Conservation (phyloP, 2,329 filamentous ascomycete species). For the Aspergillus eucalypticola region DNA sequence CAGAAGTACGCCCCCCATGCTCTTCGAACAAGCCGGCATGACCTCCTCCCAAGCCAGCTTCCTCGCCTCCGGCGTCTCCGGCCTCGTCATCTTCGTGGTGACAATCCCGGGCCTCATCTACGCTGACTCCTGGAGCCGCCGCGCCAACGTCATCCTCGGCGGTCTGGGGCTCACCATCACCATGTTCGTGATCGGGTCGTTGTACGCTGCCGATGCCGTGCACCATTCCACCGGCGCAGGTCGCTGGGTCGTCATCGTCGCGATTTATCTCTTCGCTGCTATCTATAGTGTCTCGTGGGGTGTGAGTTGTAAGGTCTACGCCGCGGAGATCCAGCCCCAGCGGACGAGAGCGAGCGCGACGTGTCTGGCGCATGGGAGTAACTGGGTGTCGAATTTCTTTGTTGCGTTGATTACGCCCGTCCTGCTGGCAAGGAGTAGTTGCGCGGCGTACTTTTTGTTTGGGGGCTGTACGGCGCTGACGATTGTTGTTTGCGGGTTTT, state of each 20-base stretch:
- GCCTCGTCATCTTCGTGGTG: conserved; percentile 57
- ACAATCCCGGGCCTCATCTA: conserved; percentile 59
- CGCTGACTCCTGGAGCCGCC: conserved; percentile 59
- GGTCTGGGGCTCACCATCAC: conserved; percentile 13
- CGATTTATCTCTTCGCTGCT: conserved; percentile 29
- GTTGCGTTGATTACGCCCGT: conserved; percentile 50
- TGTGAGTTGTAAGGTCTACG: conserved; percentile 58
- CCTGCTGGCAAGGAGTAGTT: conserved; percentile 45
- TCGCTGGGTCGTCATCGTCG: conserved; percentile 30
- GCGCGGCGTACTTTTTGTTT: conserved; percentile 50
- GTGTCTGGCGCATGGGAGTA: conserved; percentile 53
- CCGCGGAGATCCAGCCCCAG: conserved; percentile 59
- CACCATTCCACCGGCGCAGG: conserved; percentile 30
- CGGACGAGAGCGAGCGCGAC: conserved; percentile 59
- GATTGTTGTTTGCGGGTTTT: conserved; percentile 38
- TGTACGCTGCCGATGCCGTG: conserved; percentile 36
- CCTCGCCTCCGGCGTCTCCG: conserved; percentile 62
- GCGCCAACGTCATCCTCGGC: no score
- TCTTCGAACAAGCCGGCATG: conserved; percentile 63
- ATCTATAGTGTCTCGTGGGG: conserved; percentile 50
- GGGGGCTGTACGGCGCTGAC: conserved; percentile 44
- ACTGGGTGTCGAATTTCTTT: conserved; percentile 48
- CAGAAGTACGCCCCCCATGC: conserved; percentile 59
- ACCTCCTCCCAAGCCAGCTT: conserved; percentile 56
- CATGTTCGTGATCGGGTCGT: conserved; percentile 37